Evolutionary conservation across 306 rosid species (phyloP), one percentile per base, ranked within the genome.

Genomic region (Dryas drummondii): DNA sequence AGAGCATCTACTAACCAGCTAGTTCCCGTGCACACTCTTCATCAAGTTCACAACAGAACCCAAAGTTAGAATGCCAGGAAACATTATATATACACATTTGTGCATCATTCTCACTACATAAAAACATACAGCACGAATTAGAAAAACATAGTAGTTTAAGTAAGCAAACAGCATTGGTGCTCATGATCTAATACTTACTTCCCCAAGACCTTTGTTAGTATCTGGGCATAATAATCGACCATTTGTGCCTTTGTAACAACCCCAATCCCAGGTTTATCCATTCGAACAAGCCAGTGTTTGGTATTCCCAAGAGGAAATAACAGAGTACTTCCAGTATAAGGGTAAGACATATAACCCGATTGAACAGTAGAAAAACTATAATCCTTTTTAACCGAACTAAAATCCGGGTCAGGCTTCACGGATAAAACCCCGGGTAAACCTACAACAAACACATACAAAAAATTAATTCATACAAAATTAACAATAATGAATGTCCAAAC

Each of bases 71-170:
- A 76, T 84, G 87, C 98, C 97, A 94, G 63, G 97, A 91, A 74
- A 91, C 86, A 76, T 91, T 93, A 82, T 94, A 91, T 60, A 94
- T 87, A 69, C 97, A 94, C 96, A 88, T 94, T 53, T 94, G 97
- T 53, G 97, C 94, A 75, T 91, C 97, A 85, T 69, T 88, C 75
- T 87, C 96, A 74, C 97, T 94, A 68, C 86, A 87, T 17, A 77
- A 52, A 84, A 50, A 54, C 66, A 26, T 41, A 57, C 16, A 41
- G 52, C 73, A 84, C 55, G 52, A 41, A 40, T 76, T 72, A 51
- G 70, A 74, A 42, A 71, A 73, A 78, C 46, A 44, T 63, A 67
- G 32, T 45, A 48, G 42, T 52, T 7, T 44, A 66, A 70, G 67
- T 9, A 59, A 66, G 61, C 68, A 70, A 73, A 44, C 58, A 15